These are phyloP conservation scores for Dichomitus squalens DNA, from an alignment of 1,284 basidiomycete genomes.

Conservation along the genomic window DNA sequence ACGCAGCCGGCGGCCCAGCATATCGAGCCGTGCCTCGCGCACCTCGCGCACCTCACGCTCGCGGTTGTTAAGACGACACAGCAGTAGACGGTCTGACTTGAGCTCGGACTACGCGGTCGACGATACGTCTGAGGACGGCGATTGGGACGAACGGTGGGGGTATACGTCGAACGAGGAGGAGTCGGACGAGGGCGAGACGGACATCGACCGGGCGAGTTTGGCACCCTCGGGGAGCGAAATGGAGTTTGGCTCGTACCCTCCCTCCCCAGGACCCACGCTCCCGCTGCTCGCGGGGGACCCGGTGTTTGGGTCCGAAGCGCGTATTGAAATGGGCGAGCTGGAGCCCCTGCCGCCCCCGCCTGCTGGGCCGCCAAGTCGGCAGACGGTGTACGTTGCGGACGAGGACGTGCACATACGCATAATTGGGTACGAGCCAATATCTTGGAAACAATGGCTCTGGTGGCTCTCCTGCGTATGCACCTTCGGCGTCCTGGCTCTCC, in stretches of 20 bases:
- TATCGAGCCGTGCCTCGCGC: constrained; percentile 55
- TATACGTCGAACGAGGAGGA: constrained; percentile 78
- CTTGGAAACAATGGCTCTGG: constrained; percentile 75
- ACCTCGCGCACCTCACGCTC: constrained; percentile 31
- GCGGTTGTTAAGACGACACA: constrained; percentile 54
- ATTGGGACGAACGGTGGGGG: constrained; percentile 75
- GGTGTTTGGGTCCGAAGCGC: constrained; percentile 77
- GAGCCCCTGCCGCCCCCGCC: constrained; percentile 66
- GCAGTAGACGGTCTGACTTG: constrained; percentile 52
- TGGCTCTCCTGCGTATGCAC: constrained; percentile 69
- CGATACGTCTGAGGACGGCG: constrained; percentile 51
- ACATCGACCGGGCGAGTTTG: constrained; percentile 28
- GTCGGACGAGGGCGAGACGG: constrained; percentile 35
- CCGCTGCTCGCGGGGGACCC: constrained; percentile 75
- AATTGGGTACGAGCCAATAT: constrained; percentile 82
- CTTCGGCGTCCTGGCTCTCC: constrained; percentile 77
- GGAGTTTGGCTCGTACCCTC: constrained; percentile 69
- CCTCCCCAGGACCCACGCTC: constrained; percentile 59
- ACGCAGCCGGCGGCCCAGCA: constrained; percentile 49
- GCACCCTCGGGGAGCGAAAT: constrained; percentile 54
- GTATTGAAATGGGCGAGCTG: constrained; percentile 77
- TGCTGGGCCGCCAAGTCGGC: constrained; percentile 77
- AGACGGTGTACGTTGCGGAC: constrained; percentile 87
- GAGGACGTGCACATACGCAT: constrained; percentile 92
- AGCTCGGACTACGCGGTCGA: constrained; percentile 61